These are phyloP conservation scores for Pseudoturritis turrita DNA, from an alignment of 345 rosid genomes.

Conservation along the genomic window DNA sequence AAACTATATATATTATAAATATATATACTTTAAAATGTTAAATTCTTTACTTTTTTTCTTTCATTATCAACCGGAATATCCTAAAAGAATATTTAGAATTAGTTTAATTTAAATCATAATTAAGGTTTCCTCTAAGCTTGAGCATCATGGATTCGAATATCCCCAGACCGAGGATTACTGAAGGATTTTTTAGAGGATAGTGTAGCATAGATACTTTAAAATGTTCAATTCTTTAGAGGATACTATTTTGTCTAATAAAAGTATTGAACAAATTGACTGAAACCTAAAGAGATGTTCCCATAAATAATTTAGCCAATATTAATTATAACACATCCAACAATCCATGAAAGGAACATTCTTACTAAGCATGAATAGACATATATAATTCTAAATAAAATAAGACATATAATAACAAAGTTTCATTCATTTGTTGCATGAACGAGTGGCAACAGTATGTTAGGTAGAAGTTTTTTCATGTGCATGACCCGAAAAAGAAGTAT, in stretches of 20 bases:
- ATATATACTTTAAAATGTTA: background rate
- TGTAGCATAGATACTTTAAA: background rate
- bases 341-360: background rate
- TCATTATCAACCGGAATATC: background rate
- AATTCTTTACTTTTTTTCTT: background rate
- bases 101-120: background rate
- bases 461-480: slow-evolving; percentile 15
- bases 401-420: background rate
- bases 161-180: background rate
- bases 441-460: slow-evolving; percentile 16
- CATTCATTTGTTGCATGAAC: background rate
- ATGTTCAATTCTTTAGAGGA: too few species aligned
- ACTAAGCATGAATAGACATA: background rate
- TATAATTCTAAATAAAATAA: background rate
- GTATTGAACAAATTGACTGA: background rate
- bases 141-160: slow-evolving; percentile 1
- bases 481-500: slow-evolving; percentile 14
- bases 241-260: too few species aligned
- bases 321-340: slow-evolving; percentile 2
- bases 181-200: background rate
- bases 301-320: background rate
- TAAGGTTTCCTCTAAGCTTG: background rate
- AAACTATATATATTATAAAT: background rate
- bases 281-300: background rate
- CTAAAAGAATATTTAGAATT: background rate